These are phyloP conservation scores for Inonotus obliquus DNA, from an alignment of 1,284 basidiomycete genomes.

Conservation along the genomic window DNA sequence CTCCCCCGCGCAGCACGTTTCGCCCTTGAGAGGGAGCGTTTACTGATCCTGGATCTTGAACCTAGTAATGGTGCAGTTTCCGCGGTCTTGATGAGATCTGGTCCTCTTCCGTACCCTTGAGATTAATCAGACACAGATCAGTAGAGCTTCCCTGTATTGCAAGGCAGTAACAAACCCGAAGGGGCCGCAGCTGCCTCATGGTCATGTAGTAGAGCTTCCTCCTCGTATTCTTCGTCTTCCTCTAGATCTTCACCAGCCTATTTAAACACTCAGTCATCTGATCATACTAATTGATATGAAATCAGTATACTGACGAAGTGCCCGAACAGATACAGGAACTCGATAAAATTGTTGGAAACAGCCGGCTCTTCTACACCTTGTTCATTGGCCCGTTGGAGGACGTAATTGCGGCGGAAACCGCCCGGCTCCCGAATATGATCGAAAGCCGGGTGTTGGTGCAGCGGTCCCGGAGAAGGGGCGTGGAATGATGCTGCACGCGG, in stretches of 20 bases:
- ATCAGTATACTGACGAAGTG: conserved; percentile 74
- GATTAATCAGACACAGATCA: not conserved
- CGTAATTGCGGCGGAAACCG: conserved; percentile 87
- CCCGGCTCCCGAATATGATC: conserved; percentile 92
- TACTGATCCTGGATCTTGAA: conserved; percentile 10
- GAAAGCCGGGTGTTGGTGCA: conserved; percentile 59
- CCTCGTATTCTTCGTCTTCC: conserved; percentile 69
- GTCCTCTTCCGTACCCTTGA: not conserved
- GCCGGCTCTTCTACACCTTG: conserved; percentile 60
- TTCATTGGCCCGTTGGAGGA: conserved; percentile 66
- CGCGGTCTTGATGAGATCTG: conserved; percentile 3
- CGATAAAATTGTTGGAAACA: conserved; percentile 83
- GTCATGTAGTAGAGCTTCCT: conserved; percentile 35
- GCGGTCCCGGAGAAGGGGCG: conserved; percentile 44
- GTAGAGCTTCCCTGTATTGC: not conserved
- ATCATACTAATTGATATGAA: not conserved
- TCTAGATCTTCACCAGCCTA: conserved; percentile 94
- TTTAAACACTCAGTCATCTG: not conserved
- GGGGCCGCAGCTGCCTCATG: conserved; percentile 37
- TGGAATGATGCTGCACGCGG: conserved; percentile 72
- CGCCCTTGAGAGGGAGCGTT: conserved; percentile 41
- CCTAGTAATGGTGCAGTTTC: conserved; percentile 21
- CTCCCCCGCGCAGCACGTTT: conserved; percentile 44
- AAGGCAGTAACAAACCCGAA: conserved; percentile 4
- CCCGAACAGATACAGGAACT: conserved; percentile 89